Evolutionary conservation across 495 filamentous ascomycete species (phyloP).

Genomic region (Penicillium maclennaniae): DNA sequence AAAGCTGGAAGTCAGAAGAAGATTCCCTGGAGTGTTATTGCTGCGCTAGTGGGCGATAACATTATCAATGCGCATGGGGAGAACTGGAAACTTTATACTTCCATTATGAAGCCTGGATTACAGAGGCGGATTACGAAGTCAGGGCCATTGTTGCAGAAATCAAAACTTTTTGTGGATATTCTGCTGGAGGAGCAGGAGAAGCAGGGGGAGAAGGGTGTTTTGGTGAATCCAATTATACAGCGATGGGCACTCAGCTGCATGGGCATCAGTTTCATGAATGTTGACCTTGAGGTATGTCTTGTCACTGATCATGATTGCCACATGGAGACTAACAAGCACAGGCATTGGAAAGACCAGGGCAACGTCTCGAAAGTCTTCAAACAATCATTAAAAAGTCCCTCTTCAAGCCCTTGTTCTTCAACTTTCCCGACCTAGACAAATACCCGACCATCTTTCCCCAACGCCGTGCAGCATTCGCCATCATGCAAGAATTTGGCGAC

Average conservation of each 20-base stretch:
- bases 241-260: slow-evolving; percentile 29
- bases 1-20: slow-evolving; percentile 48
- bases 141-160: slow-evolving; percentile 18
- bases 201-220: not conserved
- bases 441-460: slow-evolving; percentile 24
- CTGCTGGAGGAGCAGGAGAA: slow-evolving; percentile 12
- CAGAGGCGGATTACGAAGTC: slow-evolving; percentile 29
- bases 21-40: slow-evolving; percentile 41
- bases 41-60: slow-evolving; percentile 36
- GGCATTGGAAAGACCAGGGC: slow-evolving; percentile 14
- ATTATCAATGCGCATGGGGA: slow-evolving; percentile 34
- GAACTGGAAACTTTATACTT: slow-evolving; percentile 32
- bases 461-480: slow-evolving; percentile 21
- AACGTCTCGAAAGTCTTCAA: slow-evolving; percentile 26
- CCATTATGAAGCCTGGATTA: slow-evolving; percentile 37
- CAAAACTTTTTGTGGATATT: slow-evolving; percentile 19
- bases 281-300: slow-evolving; percentile 22
- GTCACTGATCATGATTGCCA: not conserved
- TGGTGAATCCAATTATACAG: slow-evolving; percentile 24
- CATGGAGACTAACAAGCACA: not conserved
- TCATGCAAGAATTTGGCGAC: slow-evolving; percentile 31
- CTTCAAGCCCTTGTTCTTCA: slow-evolving; percentile 40
- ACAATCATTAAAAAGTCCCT: slow-evolving; percentile 29
- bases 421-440: slow-evolving; percentile 35
- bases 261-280: slow-evolving; percentile 22